phyloP scores from a whole-genome alignment of 2,329 filamentous ascomycete species.

The Torrubiellomyces zombiae region DNA sequence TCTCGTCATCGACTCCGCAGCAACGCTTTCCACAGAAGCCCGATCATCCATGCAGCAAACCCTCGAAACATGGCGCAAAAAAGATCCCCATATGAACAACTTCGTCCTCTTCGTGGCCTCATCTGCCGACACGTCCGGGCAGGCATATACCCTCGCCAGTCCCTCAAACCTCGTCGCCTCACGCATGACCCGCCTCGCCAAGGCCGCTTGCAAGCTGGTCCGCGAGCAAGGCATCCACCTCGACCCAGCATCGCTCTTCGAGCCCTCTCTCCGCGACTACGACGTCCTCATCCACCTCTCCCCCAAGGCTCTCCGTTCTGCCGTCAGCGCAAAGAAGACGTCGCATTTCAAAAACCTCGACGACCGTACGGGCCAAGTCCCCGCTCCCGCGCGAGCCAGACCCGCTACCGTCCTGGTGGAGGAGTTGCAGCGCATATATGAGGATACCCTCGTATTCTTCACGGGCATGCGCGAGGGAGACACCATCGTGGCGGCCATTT shows the following conservation, averaged over 20 bases:
- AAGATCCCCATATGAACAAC: conserved; percentile 78
- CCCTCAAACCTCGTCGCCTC: conserved; percentile 72
- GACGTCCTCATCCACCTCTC: conserved; percentile 70
- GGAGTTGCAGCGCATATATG: conserved; percentile 52
- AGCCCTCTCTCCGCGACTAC: conserved; percentile 58
- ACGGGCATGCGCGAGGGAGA: conserved; percentile 46
- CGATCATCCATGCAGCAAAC: conserved; percentile 48
- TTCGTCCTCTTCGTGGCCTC: conserved; percentile 69
- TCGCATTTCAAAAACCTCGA: conserved; percentile 72
- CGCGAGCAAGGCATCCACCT: conserved; percentile 34
- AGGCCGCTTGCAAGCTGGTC: conserved; percentile 52
- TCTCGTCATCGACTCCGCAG: conserved; percentile 56
- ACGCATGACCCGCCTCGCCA: conserved; percentile 67
- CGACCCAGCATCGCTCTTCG: conserved; percentile 43
- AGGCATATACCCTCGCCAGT: conserved; percentile 55
- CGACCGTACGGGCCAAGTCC: conserved; percentile 29
- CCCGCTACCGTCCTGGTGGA: conserved; percentile 45
- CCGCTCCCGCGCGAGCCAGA: conserved; percentile 36
- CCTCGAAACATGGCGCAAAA: conserved; percentile 70
- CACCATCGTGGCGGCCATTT: conserved; percentile 36
- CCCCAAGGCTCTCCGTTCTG: conserved; percentile 28
- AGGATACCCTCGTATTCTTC: conserved; percentile 63
- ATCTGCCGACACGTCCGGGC: conserved; percentile 59
- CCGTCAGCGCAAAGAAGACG: conserved; percentile 20
- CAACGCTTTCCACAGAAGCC: conserved; percentile 43